These are phyloP conservation scores for Urostyla sp. DNA, from an alignment of 73 alveolate genomes.

Conservation along the genomic window DNA sequence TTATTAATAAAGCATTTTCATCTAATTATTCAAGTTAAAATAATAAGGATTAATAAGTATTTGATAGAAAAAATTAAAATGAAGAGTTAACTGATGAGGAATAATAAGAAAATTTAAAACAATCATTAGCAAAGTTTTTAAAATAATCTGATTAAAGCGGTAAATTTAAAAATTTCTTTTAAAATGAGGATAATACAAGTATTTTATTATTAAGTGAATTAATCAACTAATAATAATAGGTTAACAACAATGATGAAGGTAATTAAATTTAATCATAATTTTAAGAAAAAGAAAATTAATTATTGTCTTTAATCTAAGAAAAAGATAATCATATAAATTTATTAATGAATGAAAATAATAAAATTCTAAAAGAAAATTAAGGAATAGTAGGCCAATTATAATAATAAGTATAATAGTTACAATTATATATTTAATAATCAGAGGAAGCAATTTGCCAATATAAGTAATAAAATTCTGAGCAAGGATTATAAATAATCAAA, in stretches of 20 bases:
- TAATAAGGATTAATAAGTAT: no score
- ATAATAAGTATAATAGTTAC: not conserved
- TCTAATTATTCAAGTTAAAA: no score
- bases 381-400: not conserved
- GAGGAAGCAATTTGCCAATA: not conserved
- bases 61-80: slow-evolving; percentile 5
- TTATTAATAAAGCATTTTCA: no score
- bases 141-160: slow-evolving; percentile 4
- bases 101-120: no score
- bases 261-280: not conserved
- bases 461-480: not conserved
- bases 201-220: slow-evolving; percentile 28
- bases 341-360: no score
- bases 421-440: not conserved
- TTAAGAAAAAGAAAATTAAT: no score
- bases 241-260: not conserved
- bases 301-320: no score
- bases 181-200: slow-evolving; percentile 15
- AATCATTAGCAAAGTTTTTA: slow-evolving; percentile 17
- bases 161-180: slow-evolving; percentile 28
- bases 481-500: not conserved
- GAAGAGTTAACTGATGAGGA: not conserved
- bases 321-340: no score
- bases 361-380: not conserved
- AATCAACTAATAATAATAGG: not conserved